phyloP scores from a whole-genome alignment of 768 basidiomycete species.

The Pleurotus djamor region DNA sequence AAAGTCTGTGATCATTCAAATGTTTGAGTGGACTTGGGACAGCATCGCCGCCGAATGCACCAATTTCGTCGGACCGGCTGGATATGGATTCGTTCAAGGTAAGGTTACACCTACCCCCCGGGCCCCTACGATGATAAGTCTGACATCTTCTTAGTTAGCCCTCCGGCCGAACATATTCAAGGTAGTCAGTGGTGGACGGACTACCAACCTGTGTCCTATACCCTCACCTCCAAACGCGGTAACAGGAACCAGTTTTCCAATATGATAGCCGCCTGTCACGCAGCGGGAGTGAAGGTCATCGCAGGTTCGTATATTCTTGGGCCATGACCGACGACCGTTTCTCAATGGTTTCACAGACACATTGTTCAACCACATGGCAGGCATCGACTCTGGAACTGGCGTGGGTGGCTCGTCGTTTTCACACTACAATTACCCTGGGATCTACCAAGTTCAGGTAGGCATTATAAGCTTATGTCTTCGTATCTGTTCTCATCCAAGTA shows the following conservation, averaged over 20 bases:
- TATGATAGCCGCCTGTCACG: constrained; percentile 50
- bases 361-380: constrained; percentile 69
- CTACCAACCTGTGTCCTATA: constrained; percentile 70
- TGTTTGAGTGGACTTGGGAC: constrained; percentile 70
- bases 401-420: constrained; percentile 49
- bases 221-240: constrained; percentile 62
- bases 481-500: constrained; percentile 10
- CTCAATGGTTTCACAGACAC: constrained; percentile 33
- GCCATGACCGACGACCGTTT: not conserved
- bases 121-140: too few species aligned
- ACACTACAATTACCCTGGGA: constrained; percentile 51
- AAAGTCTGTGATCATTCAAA: constrained; percentile 60
- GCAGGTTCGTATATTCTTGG: constrained; percentile 29
- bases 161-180: constrained; percentile 54
- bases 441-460: constrained; percentile 43
- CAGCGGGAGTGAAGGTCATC: constrained; percentile 57
- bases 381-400: constrained; percentile 43
- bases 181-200: constrained; percentile 75
- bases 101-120: not conserved
- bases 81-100: constrained; percentile 74
- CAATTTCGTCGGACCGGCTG: constrained; percentile 65
- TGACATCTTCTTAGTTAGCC: constrained; percentile 31
- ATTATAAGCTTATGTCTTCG: constrained; percentile 5
- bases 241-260: constrained; percentile 46
- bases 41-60: constrained; percentile 64